Conservation (phyloP, 1,284 basidiomycete species). For the Xerocomus nothofagi region DNA sequence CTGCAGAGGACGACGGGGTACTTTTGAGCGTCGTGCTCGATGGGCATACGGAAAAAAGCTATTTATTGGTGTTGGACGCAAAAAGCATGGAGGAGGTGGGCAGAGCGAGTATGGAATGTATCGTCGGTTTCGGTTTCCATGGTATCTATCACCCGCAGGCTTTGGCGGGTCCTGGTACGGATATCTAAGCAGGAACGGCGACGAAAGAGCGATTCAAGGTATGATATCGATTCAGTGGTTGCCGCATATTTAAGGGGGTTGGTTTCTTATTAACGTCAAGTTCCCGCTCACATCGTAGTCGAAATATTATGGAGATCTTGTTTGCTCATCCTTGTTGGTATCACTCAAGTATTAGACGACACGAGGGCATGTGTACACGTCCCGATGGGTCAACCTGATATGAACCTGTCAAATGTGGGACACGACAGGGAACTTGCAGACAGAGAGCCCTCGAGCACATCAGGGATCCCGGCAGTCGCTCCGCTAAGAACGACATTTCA, state of each 20-base stretch:
- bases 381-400: neutral
- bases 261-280: neutral
- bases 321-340: neutral
- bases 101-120: slow-evolving; percentile 36
- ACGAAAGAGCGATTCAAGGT: neutral
- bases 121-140: slow-evolving; percentile 39
- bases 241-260: slow-evolving; percentile 3
- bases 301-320: neutral
- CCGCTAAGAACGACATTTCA: slow-evolving; percentile 3
- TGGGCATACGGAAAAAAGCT: slow-evolving; percentile 32
- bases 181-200: slow-evolving; percentile 12
- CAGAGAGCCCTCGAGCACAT: neutral
- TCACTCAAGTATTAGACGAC: too few species aligned
- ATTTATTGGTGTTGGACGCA: slow-evolving; percentile 38
- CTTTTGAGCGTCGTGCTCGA: slow-evolving; percentile 39
- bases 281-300: neutral
- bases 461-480: neutral
- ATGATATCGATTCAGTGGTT: neutral
- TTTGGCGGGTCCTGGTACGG: slow-evolving; percentile 16
- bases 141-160: slow-evolving; percentile 26
- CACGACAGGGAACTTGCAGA: neutral
- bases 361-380: neutral
- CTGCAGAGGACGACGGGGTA: slow-evolving; percentile 39
- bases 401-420: neutral
- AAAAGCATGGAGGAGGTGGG: slow-evolving; percentile 37